Percentiles rank a stretch among this genome's conserved stretches.
phyloP scores from a whole-genome alignment of 441 rosid species.

The Geranium incanum region DNA sequence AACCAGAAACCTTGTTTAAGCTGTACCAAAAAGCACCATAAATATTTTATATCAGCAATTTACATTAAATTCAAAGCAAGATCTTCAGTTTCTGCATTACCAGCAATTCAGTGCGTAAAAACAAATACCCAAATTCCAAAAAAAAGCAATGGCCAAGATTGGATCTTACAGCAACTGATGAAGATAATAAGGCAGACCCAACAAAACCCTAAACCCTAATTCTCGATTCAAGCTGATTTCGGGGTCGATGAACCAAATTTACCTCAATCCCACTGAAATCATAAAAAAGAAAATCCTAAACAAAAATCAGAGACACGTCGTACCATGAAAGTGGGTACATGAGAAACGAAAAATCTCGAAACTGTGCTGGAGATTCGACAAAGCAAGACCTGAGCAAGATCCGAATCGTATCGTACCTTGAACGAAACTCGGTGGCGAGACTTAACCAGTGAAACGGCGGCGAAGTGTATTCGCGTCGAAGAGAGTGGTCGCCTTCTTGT shows the following conservation, averaged over 20 bases:
- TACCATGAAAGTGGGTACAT: not conserved
- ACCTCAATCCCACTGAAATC: constrained; percentile 3
- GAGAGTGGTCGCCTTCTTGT: not conserved
- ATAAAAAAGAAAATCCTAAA: not conserved
- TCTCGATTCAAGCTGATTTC: constrained; percentile 5
- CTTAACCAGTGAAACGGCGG: constrained; percentile 1
- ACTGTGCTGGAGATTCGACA: not conserved
- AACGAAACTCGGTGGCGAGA: not conserved
- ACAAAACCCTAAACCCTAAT: constrained; percentile 37
- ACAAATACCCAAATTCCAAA: not conserved
- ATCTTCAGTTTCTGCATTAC: not conserved
- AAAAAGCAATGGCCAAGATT: not conserved
- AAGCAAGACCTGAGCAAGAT: not conserved
- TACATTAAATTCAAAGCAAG: not conserved
- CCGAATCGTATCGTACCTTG: not conserved
- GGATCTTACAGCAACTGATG: not conserved
- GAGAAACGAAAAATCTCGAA: not conserved
- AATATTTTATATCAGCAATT: not conserved
- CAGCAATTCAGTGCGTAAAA: not conserved
- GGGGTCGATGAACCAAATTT: not conserved
- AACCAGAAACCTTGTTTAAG: not conserved
- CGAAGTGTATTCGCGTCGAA: not conserved
- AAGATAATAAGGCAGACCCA: not conserved
- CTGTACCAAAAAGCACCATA: not conserved
- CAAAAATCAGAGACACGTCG: not conserved